These are phyloP conservation scores for Lactarius tabidus DNA, from an alignment of 768 basidiomycete genomes.

Conservation along the genomic window DNA sequence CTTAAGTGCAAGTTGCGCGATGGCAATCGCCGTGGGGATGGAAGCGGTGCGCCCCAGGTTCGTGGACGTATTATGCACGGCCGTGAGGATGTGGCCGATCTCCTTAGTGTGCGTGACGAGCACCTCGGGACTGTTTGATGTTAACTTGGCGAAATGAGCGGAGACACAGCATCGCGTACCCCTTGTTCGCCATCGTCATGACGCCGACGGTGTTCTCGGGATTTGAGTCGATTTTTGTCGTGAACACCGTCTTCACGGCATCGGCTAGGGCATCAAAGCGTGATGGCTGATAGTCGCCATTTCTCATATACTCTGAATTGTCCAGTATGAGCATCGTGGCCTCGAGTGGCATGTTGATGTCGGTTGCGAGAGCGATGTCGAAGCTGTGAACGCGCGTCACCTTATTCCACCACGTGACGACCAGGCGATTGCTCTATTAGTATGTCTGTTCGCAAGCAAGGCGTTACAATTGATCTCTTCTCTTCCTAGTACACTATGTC, in stretches of 20 bases:
- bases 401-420: neutral
- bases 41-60: slow-evolving; percentile 81
- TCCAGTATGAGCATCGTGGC: slow-evolving; percentile 97
- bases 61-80: slow-evolving; percentile 62
- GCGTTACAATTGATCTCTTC: neutral
- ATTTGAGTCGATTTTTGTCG: slow-evolving; percentile 92
- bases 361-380: neutral
- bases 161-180: slow-evolving; percentile 47
- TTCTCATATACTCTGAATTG: slow-evolving; percentile 97
- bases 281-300: slow-evolving; percentile 85
- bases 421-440: neutral
- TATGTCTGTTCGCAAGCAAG: neutral
- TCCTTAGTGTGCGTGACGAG: slow-evolving; percentile 96
- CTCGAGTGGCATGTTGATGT: slow-evolving; percentile 83
- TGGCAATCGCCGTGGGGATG: slow-evolving; percentile 84
- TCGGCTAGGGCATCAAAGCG: slow-evolving; percentile 90
- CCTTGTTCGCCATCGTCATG: slow-evolving; percentile 98
- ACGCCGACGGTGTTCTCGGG: slow-evolving; percentile 96
- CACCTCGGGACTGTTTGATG: slow-evolving; percentile 72
- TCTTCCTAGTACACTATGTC: neutral
- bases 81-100: slow-evolving; percentile 84
- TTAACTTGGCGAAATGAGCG: neutral
- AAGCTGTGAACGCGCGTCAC: slow-evolving; percentile 10
- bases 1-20: slow-evolving; percentile 95
- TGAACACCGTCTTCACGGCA: slow-evolving; percentile 85